Percentiles rank a stretch among this genome's conserved stretches.
Evolutionary conservation across 108 stramenopile species (phyloP).

Genomic region (Pelagomonas calceolata): DNA sequence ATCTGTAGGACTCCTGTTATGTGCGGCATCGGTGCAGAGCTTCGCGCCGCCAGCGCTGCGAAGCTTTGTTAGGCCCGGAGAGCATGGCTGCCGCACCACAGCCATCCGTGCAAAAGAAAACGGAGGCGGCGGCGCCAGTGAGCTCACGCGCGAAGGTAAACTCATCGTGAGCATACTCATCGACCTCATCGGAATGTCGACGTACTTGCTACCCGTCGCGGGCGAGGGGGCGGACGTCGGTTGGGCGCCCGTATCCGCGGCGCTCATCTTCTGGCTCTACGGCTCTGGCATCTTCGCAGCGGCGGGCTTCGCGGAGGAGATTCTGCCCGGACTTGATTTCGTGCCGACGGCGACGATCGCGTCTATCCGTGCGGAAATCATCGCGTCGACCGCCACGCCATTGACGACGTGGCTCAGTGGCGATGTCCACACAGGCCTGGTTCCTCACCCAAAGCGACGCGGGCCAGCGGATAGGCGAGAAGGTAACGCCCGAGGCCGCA

Average conservation of each 20-base stretch:
- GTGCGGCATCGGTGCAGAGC: too few species aligned
- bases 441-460: not conserved
- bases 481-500: not conserved
- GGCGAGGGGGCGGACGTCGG: slow-evolving; percentile 23
- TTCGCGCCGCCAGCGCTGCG: too few species aligned
- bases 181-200: slow-evolving; percentile 30
- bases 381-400: not conserved
- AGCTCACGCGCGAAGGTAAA: too few species aligned
- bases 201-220: slow-evolving; percentile 18
- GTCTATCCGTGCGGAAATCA: slow-evolving; percentile 6
- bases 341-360: slow-evolving; percentile 24
- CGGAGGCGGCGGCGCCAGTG: too few species aligned
- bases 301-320: slow-evolving; percentile 19
- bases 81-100: too few species aligned
- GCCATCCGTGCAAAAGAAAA: too few species aligned
- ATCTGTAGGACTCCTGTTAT: too few species aligned
- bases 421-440: not conserved
- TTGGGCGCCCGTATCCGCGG: slow-evolving; percentile 20
- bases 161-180: slow-evolving; percentile 21
- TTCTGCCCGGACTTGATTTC: slow-evolving; percentile 18
- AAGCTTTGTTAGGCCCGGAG: too few species aligned
- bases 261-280: slow-evolving; percentile 16
- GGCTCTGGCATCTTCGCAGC: slow-evolving; percentile 19
- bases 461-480: not conserved
- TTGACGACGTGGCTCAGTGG: too few species aligned